Base-by-base conservation (phyloP, 306 rosid genomes). In the Dicorynia guianensis region DNA sequence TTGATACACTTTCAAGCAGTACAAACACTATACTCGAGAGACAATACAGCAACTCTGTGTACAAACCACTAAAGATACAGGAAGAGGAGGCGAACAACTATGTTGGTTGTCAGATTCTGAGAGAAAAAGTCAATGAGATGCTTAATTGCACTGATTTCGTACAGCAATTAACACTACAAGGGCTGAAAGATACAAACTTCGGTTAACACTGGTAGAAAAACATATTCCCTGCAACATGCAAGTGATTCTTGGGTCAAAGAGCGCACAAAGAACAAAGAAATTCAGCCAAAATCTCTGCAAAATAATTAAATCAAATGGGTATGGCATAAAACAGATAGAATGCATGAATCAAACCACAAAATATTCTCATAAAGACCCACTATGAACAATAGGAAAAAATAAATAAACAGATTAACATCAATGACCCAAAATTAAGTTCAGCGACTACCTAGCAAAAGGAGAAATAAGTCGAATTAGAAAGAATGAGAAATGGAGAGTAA, bases 171-270 rank as follows among this genome's bases (percentile, higher is more conserved):
- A 63, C 61, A 70, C 44, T 44, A 43, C 82, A 52, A 53, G 61
- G 52, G 35, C 18, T 54, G 38, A 64, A 70, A 58, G 49, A 55
- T 20, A 64, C 82, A 62, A 68, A 49, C 66, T 76, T 78, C 17
- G 47, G 64, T 35, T 48, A 55, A 70, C 72, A 50, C 67, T 5
- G 25, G 50, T 39, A 53, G 35, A 40, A 33, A 75, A 30, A 76
- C 55, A 77, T 69, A 36, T 35, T 73, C 70, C 82, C 90, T 86
- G 93, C 44, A 75, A 78, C 86, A 86, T 77, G 83, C 85, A 86
- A 82, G 42, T n/a, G n/a, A 67, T 69, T 50, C 63, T 54, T 3
- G 67, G 56, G 64, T 79, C 52, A 87, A 34, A 25, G 4, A 66
- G 3, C 15, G 42, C 5, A 42, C 7, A 40, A 65, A 55, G 10